Base-by-base conservation (phyloP, 176 grass and related monocot genomes). In the Zoysia japonica region DNA sequence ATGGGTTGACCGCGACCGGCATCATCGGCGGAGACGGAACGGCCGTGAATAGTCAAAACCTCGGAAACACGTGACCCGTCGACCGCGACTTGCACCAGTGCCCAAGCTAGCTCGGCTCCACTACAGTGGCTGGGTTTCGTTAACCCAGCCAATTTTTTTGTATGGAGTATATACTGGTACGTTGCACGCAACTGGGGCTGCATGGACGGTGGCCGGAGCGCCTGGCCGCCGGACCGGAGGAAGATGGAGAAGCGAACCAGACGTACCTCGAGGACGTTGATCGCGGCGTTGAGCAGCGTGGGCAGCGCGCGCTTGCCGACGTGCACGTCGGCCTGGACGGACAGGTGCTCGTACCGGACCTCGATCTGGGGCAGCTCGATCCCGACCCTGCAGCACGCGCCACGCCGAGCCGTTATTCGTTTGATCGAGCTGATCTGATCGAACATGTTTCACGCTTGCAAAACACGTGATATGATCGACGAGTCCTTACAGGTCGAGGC, bases 361-460 rank as follows among this genome's bases (percentile, higher is more conserved):
- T 97, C 94, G 42, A 97, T 77, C 51, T 73, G 78, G 4, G 91
- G 94, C 28, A 97, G 78, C 53, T 97, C 87, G 48, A 97, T 84
- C 5, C 91, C 91, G 1, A 97, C 94, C 68, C 93, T 83, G 85
- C 3, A 28, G 28, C 28, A 28, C 28, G 28, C 28, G 28, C 28
- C 28, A 28, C 28, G 28, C 28, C 28, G 28, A 28, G 28, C 28
- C 28, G 28, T 28, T 28, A 28, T 28, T 28, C 28, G 28, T 28
- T 28, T 28, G 28, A 28, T 28, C 28, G 28, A 28, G 28, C 28
- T 28, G 28, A 28, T 28, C 28, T 28, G 28, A 28, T 28, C 28
- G 28, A 28, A 28, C 28, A 28, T 28, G 28, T 28, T 28, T 28
- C 28, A 28, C 28, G 28, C 28, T 28, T 28, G 28, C 28, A 28